These are phyloP conservation scores for Saposhnikovia divaricata DNA, from an alignment of 129 eudicot genomes.

Conservation along the genomic window DNA sequence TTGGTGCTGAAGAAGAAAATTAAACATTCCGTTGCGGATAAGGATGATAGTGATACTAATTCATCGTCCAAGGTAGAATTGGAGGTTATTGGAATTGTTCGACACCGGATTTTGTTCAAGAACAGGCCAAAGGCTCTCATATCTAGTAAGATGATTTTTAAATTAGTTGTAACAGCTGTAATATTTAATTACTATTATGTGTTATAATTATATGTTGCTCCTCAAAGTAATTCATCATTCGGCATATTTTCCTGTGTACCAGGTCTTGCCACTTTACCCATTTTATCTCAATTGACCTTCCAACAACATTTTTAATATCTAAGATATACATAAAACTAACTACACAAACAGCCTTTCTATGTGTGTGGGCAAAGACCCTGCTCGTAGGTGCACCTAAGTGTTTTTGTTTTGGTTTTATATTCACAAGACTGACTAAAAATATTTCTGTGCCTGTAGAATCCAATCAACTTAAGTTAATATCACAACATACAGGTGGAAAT, in stretches of 20 bases:
- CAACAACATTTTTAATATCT: neutral
- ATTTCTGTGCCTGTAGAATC: neutral
- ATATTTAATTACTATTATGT: neutral
- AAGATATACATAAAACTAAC: neutral
- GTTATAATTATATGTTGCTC: neutral
- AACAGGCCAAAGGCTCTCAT: slow-evolving; percentile 91
- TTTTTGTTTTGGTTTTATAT: neutral
- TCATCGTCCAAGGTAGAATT: slow-evolving; percentile 41
- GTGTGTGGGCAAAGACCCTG: neutral
- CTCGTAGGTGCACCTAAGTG: neutral
- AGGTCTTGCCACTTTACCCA: neutral
- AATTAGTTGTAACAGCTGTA: neutral
- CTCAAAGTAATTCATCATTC: neutral
- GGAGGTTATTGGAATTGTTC: slow-evolving; percentile 78
- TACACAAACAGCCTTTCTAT: neutral
- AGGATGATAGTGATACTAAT: neutral
- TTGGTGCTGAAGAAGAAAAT: slow-evolving; percentile 78
- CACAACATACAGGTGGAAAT: neutral
- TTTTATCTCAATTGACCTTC: neutral
- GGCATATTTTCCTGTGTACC: neutral
- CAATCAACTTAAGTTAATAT: neutral
- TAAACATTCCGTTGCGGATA: slow-evolving; percentile 23
- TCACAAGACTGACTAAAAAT: neutral
- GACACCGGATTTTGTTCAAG: slow-evolving; percentile 81
- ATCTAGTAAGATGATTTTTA: slow-evolving; percentile 38